phyloP scores from a whole-genome alignment of 2,329 filamentous ascomycete genomes.

The Pseudocercospora musae region DNA sequence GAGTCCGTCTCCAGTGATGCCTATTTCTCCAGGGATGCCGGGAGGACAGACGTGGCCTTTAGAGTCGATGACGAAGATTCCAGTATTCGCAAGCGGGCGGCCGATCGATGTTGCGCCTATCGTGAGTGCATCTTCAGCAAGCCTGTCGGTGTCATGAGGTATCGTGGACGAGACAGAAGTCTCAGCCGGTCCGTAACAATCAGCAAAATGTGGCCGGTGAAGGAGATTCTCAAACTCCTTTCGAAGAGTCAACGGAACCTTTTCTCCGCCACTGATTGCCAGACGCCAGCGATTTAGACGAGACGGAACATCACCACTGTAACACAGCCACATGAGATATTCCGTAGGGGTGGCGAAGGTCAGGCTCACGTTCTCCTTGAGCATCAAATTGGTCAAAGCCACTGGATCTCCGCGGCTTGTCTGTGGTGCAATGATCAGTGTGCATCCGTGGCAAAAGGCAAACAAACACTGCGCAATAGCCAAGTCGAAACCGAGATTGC shows the following conservation, averaged over 20 bases:
- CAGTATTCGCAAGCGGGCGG: slow-evolving; percentile 37
- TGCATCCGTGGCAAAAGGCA: slow-evolving; percentile 39
- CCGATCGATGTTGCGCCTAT: slow-evolving; percentile 12
- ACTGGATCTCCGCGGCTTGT: slow-evolving; percentile 36
- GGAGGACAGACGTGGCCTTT: slow-evolving; percentile 38
- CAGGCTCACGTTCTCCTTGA: slow-evolving; percentile 36
- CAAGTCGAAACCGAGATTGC: slow-evolving; percentile 42
- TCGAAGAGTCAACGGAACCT: slow-evolving; percentile 14
- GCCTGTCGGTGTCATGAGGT: background rate
- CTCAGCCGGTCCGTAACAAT: slow-evolving; percentile 21
- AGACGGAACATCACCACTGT: slow-evolving; percentile 10
- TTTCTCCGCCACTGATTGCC: slow-evolving; percentile 38
- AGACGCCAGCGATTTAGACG: slow-evolving; percentile 27
- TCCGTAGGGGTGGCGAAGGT: slow-evolving; percentile 45
- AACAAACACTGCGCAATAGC: slow-evolving; percentile 40
- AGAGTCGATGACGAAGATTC: slow-evolving; percentile 42
- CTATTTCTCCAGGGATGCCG: slow-evolving; percentile 45
- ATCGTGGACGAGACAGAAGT: slow-evolving; percentile 14
- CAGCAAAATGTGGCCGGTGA: slow-evolving; percentile 3
- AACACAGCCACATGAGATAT: slow-evolving; percentile 31
- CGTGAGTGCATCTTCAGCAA: slow-evolving; percentile 9
- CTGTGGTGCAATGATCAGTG: slow-evolving; percentile 36
- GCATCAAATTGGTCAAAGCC: slow-evolving; percentile 39
- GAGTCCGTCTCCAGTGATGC: slow-evolving; percentile 40
- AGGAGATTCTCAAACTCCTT: slow-evolving; percentile 3